Percentiles rank a stretch among this genome's conserved stretches.
These are phyloP conservation scores for Entonaema liquescens DNA, from an alignment of 495 filamentous ascomycete genomes.

Conservation along the genomic window DNA sequence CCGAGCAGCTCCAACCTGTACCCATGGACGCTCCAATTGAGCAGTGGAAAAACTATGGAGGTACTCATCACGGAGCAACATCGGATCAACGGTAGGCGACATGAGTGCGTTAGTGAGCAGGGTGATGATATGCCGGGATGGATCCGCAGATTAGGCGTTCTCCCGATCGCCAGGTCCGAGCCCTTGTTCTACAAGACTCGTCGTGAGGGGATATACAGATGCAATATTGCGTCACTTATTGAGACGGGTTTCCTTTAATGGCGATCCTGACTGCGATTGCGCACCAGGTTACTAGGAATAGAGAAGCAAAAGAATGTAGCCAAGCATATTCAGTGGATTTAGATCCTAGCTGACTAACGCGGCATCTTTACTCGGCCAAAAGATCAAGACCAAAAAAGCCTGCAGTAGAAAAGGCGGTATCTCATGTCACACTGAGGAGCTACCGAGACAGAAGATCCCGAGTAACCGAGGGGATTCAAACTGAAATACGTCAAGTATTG, in stretches of 20 bases:
- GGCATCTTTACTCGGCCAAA: neutral
- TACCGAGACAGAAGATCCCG: slow-evolving; percentile 28
- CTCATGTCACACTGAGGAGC: slow-evolving; percentile 17
- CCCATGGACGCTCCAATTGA: slow-evolving; percentile 18
- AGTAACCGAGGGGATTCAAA: slow-evolving; percentile 25
- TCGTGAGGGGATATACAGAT: neutral
- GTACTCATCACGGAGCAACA: slow-evolving; percentile 14
- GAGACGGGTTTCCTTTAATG: neutral
- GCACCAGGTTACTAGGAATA: no score
- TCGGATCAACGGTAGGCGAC: slow-evolving; percentile 22
- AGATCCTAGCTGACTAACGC: neutral
- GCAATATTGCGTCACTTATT: slow-evolving; percentile 5
- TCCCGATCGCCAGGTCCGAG: slow-evolving; percentile 16
- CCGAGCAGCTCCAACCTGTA: slow-evolving; percentile 13
- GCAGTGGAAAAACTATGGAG: slow-evolving; percentile 3
- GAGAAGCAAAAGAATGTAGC: neutral
- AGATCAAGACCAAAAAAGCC: neutral
- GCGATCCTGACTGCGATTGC: neutral
- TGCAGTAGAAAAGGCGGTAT: slow-evolving; percentile 1
- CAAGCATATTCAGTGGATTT: neutral
- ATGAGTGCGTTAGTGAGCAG: slow-evolving; percentile 6
- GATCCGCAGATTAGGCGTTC: slow-evolving; percentile 21
- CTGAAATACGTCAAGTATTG: slow-evolving; percentile 7
- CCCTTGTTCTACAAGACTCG: neutral
- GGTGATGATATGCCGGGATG: slow-evolving; percentile 19